phyloP scores from a whole-genome alignment of 148 eudicot genomes.

The Tetragonia tetragonoides region DNA sequence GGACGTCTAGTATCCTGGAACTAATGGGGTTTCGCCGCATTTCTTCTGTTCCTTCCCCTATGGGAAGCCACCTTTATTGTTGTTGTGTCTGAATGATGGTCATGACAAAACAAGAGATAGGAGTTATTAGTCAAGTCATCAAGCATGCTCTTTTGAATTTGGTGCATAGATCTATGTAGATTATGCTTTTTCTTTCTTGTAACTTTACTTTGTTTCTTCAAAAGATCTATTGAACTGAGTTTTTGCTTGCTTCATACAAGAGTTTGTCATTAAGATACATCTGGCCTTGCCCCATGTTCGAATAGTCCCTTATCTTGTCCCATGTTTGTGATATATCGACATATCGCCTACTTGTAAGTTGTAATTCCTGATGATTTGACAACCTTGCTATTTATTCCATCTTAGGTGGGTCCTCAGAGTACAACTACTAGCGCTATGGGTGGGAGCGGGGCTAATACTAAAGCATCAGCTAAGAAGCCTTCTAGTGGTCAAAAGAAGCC shows the following conservation, averaged over 20 bases:
- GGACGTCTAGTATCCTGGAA: too few relatives aligned
- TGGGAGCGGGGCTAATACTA: conserved; percentile 44
- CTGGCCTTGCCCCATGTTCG: neutral
- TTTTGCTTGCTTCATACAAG: neutral
- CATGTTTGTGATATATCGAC: conserved; percentile 1
- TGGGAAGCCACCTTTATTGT: too few relatives aligned
- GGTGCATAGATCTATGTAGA: too few relatives aligned
- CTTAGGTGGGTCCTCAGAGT: conserved; percentile 44
- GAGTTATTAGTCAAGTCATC: neutral
- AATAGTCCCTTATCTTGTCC: neutral
- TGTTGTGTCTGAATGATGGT: neutral
- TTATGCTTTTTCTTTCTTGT: neutral
- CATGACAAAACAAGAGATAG: neutral
- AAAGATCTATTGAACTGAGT: neutral
- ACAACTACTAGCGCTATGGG: conserved; percentile 37
- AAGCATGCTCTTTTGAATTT: neutral
- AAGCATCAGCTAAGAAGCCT: conserved; percentile 54
- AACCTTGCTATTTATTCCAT: conserved; percentile 17
- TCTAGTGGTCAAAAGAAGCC: conserved; percentile 73
- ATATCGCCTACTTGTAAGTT: neutral
- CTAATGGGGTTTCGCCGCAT: too few relatives aligned
- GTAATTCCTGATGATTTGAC: conserved; percentile 7
- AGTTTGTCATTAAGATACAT: neutral
- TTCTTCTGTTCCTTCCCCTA: too few relatives aligned
- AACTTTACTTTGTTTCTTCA: neutral